Evolutionary conservation across 2,329 filamentous ascomycete species (phyloP), one percentile per base, ranked within the genome.

Genomic region (Epichloe elymi): DNA sequence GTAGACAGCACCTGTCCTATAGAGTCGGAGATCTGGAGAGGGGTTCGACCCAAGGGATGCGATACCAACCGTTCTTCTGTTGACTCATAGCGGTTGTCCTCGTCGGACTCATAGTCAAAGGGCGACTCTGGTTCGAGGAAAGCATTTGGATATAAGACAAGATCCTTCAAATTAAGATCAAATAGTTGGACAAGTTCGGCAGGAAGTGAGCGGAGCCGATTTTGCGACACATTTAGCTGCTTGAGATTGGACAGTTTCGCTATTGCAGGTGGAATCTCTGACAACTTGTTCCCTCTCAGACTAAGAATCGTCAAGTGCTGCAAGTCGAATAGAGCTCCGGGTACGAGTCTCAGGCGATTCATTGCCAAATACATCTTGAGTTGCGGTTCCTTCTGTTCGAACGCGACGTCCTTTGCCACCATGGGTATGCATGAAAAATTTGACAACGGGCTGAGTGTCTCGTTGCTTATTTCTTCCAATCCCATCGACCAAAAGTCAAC

Each of bases 201-300:
- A 0, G 85, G 85, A 1, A 88, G 69, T 53, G 69, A 75, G 6
- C 70, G 71, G 11, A 88, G 67, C 5, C 67, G 65, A 54, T 87
- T 88, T 49, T 83, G 76, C 1, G 81, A 78, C 8, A 88, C 58
- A 57, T 86, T 87, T 39, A 88, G 73, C 48, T 79, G 74, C 48
- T 70, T 67, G 4, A 88, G 70, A 52, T 79, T 80, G 4, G 61
- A 62, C 6, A 88, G 70, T 35, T 75, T 75, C 20, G 69, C 70
- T 46, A 88, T 79, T 3, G 73, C 70, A 0, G 79, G 69, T 1
- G 85, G 80, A 2, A 88, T 65, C 58, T 83, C 76, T 0, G 66
- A 67, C 14, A 88, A 70, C 23, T 72, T 63, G 58, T 87, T 87
- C 53, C 74, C 76, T 37, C 85, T 78, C 15, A 88, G 70, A 57